Percentiles rank a stretch among this genome's conserved stretches.
Evolutionary conservation across 768 basidiomycete genomes (phyloP).

Genomic region (Royoungia palumana): DNA sequence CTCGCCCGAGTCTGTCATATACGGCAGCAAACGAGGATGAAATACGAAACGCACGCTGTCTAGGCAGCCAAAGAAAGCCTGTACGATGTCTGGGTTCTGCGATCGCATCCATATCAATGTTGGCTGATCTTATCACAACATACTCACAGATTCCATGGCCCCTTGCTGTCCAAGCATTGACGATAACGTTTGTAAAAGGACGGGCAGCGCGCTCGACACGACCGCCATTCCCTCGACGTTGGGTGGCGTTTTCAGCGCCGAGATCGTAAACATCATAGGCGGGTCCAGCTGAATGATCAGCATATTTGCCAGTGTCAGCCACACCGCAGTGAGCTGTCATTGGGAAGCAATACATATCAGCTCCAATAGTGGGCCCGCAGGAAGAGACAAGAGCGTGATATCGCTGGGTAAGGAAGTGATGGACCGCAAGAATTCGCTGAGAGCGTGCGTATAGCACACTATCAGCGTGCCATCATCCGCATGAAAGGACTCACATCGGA

Average conservation of each 20-base stretch:
- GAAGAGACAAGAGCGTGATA: constrained; percentile 73
- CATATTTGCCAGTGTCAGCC: constrained; percentile 81
- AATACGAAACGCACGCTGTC: constrained; percentile 54
- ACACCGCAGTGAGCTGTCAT: constrained; percentile 72
- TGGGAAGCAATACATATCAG: constrained; percentile 71
- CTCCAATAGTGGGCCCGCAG: constrained; percentile 78
- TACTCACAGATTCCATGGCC: constrained; percentile 67
- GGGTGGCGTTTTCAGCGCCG: constrained; percentile 50
- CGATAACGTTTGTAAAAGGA: constrained; percentile 58
- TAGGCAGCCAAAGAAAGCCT: constrained; percentile 82
- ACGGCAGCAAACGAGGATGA: neutral
- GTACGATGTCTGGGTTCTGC: constrained; percentile 90
- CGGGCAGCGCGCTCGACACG: constrained; percentile 53
- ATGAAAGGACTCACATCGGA: constrained; percentile 62
- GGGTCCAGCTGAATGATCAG: constrained; percentile 82
- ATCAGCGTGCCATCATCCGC: constrained; percentile 2
- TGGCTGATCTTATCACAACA: neutral
- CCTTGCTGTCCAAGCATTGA: constrained; percentile 50
- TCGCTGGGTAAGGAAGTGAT: constrained; percentile 80
- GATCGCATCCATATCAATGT: constrained; percentile 7
- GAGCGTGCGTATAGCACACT: constrained; percentile 42
- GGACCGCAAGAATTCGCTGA: constrained; percentile 82
- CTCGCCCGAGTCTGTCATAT: neutral
- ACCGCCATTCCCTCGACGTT: constrained; percentile 52
- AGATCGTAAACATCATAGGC: constrained; percentile 40